Conservation (phyloP, 1,139 yeast species). For the Hyphopichia buzzinii region DNA sequence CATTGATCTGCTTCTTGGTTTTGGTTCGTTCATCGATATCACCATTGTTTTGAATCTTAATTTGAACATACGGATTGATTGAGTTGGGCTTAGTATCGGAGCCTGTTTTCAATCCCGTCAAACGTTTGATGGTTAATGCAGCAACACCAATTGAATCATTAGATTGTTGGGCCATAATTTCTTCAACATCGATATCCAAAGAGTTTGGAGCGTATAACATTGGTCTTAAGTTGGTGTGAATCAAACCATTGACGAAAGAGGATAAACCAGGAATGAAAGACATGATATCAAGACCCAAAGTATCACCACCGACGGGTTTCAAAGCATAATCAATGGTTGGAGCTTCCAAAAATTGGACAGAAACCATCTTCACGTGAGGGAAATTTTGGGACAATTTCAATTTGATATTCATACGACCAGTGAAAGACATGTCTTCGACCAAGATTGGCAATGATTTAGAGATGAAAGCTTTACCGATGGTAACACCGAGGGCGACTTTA, state of each 20-base stretch:
- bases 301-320: conserved; percentile 88
- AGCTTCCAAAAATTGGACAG: conserved; percentile 71
- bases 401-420: conserved; percentile 69
- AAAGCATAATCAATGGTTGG: conserved; percentile 74
- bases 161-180: conserved; percentile 57
- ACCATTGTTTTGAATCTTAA: conserved; percentile 45
- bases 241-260: conserved; percentile 65
- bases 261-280: conserved; percentile 78
- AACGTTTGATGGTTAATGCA: conserved; percentile 59
- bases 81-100: conserved; percentile 39
- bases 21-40: conserved; percentile 50
- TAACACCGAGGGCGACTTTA: conserved; percentile 74
- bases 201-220: conserved; percentile 83
- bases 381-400: conserved; percentile 60
- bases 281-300: conserved; percentile 80
- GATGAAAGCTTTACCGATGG: conserved; percentile 74
- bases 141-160: conserved; percentile 69
- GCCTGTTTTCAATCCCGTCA: conserved; percentile 45
- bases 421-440: conserved; percentile 75
- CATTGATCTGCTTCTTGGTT: conserved; percentile 51
- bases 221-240: conserved; percentile 70
- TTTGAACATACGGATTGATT: conserved; percentile 60
- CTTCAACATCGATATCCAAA: conserved; percentile 70
- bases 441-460: conserved; percentile 72
- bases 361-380: conserved; percentile 72